Conservation (phyloP, 192 early-diverging fungal species). For the Mortierella antarctica region DNA sequence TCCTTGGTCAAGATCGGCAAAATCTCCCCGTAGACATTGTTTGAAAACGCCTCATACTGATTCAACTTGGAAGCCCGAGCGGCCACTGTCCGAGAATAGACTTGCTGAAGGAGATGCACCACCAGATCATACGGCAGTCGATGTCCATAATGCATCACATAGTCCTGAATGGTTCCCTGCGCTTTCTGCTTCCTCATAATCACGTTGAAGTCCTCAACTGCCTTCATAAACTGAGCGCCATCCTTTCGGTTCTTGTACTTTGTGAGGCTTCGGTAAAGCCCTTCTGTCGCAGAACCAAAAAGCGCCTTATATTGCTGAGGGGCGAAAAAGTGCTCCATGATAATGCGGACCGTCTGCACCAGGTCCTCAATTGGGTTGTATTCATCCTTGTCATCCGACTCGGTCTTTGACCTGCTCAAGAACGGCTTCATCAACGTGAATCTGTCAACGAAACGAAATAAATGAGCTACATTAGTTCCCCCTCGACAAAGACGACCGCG, state of each 20-base stretch:
- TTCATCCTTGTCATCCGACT: slow-evolving; percentile 71
- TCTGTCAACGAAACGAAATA: slow-evolving; percentile 8
- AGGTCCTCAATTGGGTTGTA: slow-evolving; percentile 90
- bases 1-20: slow-evolving; percentile 84
- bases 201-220: slow-evolving; percentile 79
- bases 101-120: slow-evolving; percentile 86
- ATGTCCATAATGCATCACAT: slow-evolving; percentile 43
- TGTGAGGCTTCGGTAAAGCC: slow-evolving; percentile 79
- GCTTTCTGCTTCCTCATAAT: slow-evolving; percentile 62
- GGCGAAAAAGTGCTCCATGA: slow-evolving; percentile 73
- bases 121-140: slow-evolving; percentile 75
- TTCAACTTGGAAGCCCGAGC: slow-evolving; percentile 36
- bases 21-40: slow-evolving; percentile 98
- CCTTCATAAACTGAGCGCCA: slow-evolving; percentile 71
- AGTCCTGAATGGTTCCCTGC: slow-evolving; percentile 30
- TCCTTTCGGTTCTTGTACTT: slow-evolving; percentile 80
- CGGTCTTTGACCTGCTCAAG: slow-evolving; percentile 49
- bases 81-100: slow-evolving; percentile 89
- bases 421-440: slow-evolving; percentile 62
- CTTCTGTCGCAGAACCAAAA: slow-evolving; percentile 74
- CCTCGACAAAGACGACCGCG: slow-evolving; percentile 46
- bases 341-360: slow-evolving; percentile 71
- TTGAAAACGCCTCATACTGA: slow-evolving; percentile 59
- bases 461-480: background rate
- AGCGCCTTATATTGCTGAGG: slow-evolving; percentile 50